Conservation (phyloP, 2,329 filamentous ascomycete species). For the Whalleya microplaca region DNA sequence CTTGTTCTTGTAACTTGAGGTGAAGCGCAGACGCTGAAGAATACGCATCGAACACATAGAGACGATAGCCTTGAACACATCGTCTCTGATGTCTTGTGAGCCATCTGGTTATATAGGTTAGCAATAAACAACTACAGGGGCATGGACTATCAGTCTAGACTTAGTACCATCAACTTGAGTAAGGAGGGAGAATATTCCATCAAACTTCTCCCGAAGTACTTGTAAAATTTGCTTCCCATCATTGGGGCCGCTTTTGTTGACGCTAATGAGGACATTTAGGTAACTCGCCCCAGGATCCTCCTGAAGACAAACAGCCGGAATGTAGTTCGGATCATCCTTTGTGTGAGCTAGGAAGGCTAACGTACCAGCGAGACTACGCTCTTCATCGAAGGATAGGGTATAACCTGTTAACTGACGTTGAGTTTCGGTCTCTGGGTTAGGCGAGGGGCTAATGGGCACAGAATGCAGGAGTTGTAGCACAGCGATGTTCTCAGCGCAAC, state of each 20-base stretch:
- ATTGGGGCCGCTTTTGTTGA: constrained; percentile 33
- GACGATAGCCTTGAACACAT: constrained; percentile 35
- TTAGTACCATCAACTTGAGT: constrained; percentile 6
- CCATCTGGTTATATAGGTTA: constrained; percentile 3
- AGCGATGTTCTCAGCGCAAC: constrained; percentile 34
- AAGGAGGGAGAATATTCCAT: constrained; percentile 23
- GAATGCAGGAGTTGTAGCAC: constrained; percentile 32
- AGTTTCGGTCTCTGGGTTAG: constrained; percentile 12
- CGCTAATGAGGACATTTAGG: constrained; percentile 37
- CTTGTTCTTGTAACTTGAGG: not conserved
- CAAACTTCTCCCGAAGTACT: constrained; percentile 14
- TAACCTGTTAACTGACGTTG: constrained; percentile 19
- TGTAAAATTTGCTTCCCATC: constrained; percentile 27
- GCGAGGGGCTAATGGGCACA: constrained; percentile 26
- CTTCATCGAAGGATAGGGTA: constrained; percentile 38
- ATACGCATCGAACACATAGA: constrained; percentile 39
- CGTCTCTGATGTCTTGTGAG: constrained; percentile 9
- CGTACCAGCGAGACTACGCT: constrained; percentile 34
- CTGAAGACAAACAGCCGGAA: constrained; percentile 41
- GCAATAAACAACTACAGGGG: not conserved
- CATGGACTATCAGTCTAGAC: not conserved
- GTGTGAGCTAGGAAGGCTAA: constrained; percentile 41
- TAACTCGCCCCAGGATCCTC: constrained; percentile 20
- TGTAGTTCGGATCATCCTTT: constrained; percentile 34
- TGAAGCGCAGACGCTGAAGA: constrained; percentile 32